Evolutionary conservation across 805 yeast genomes (phyloP).

Genomic region (Lachancea lanzarotensis): DNA sequence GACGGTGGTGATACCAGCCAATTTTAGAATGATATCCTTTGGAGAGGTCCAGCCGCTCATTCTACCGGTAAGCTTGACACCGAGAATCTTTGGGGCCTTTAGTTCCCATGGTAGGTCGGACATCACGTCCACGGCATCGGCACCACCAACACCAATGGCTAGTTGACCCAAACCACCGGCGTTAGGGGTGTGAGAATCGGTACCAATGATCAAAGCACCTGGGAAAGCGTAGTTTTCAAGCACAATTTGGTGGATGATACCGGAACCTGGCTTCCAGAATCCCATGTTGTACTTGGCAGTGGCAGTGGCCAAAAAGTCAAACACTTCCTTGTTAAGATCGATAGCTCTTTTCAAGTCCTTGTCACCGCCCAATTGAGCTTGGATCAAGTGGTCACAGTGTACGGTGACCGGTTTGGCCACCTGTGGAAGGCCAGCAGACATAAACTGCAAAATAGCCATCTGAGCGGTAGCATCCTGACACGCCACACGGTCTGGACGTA

Average conservation of each 20-base stretch:
- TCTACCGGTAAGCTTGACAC: constrained; percentile 89
- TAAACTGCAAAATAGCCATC: constrained; percentile 94
- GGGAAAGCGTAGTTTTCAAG: constrained; percentile 96
- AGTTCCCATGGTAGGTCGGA: constrained; percentile 95
- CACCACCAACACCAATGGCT: constrained; percentile 99
- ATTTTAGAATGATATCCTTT: constrained; percentile 86
- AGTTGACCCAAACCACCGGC: constrained; percentile 98
- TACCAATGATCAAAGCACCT: constrained; percentile 93
- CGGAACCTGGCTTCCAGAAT: constrained; percentile 99
- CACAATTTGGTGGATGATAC: constrained; percentile 95
- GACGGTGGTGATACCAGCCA: constrained; percentile 92
- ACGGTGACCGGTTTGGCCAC: constrained; percentile 95
- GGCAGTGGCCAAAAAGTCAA: constrained; percentile 81
- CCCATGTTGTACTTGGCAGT: constrained; percentile 95
- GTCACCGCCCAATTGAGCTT: constrained; percentile 88
- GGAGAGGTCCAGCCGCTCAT: constrained; percentile 96
- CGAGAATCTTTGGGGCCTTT: constrained; percentile 92
- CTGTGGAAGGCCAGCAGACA: constrained; percentile 88
- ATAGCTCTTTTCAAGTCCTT: constrained; percentile 81
- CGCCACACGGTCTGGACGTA: constrained; percentile 96
- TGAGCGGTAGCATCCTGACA: constrained; percentile 99
- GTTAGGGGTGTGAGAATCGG: constrained; percentile 96
- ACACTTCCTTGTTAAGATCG: constrained; percentile 87
- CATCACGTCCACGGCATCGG: constrained; percentile 97
- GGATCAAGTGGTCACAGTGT: constrained; percentile 96